Evolutionary conservation across 2,329 filamentous ascomycete genomes (phyloP).

Genomic region (Diaporthe sp.): DNA sequence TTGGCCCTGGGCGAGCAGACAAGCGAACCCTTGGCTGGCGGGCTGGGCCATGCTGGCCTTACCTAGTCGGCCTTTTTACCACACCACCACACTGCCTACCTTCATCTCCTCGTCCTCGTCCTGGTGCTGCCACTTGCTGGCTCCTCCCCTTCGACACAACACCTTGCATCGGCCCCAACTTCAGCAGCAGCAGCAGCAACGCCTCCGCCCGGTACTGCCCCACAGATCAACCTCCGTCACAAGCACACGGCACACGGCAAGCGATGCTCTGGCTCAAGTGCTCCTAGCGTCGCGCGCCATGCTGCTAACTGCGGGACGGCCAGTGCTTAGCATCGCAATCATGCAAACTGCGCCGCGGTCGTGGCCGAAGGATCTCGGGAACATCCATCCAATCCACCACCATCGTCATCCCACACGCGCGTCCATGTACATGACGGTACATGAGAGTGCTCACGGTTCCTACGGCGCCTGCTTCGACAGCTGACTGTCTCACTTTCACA

Average conservation of each 20-base stretch:
- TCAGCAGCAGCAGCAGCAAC: background rate
- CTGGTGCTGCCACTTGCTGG: background rate
- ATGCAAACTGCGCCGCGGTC: conserved; percentile 12
- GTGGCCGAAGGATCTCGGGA: conserved; percentile 25
- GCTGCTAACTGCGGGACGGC: conserved; percentile 7
- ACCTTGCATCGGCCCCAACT: conserved; percentile 5
- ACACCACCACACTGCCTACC: conserved; percentile 1
- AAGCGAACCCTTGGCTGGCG: conserved; percentile 20
- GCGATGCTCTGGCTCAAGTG: background rate
- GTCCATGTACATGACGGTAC: conserved; percentile 17
- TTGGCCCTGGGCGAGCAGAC: background rate
- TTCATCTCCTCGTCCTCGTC: background rate
- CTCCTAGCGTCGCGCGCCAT: background rate
- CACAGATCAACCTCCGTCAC: background rate
- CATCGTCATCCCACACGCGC: conserved; percentile 18
- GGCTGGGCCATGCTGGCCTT: conserved; percentile 11
- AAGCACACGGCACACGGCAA: background rate
- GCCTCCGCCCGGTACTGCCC: background rate
- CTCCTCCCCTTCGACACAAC: background rate
- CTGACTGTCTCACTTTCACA: conserved; percentile 21
- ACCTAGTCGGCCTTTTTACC: background rate
- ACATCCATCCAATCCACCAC: conserved; percentile 19
- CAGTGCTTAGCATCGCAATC: conserved; percentile 14
- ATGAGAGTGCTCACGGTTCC: background rate
- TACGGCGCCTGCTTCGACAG: conserved; percentile 14